A percentile compares a stretch with the other conserved stretches of the same genome.
Evolutionary conservation across 2,329 filamentous ascomycete species (phyloP).

Genomic region (Pseudogymnoascus sp.): DNA sequence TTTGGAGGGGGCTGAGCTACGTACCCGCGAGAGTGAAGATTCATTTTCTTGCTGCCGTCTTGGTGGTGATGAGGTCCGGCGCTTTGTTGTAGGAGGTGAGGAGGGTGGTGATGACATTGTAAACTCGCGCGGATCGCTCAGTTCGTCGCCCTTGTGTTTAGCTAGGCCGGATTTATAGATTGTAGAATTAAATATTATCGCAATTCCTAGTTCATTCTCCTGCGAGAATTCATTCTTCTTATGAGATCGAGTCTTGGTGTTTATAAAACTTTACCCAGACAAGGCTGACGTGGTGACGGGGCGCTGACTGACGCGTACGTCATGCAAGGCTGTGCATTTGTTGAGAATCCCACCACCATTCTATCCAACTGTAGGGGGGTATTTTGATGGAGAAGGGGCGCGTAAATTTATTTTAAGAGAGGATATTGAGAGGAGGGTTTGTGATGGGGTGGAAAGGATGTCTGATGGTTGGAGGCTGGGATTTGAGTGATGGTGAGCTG

Average conservation of each 20-base stretch:
- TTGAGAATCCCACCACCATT: not conserved
- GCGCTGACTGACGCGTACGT: not conserved
- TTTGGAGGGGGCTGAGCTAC: no score
- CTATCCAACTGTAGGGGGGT: not conserved
- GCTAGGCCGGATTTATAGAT: not conserved
- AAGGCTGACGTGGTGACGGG: not conserved
- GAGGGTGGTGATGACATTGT: not conserved
- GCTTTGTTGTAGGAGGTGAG: not conserved
- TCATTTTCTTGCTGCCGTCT: not conserved
- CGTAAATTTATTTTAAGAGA: not conserved
- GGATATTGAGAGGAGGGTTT: not conserved
- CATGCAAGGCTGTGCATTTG: constrained; percentile 2
- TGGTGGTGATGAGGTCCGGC: not conserved
- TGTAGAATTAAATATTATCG: not conserved
- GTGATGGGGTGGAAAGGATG: not conserved
- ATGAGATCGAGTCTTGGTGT: not conserved
- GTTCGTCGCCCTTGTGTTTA: not conserved
- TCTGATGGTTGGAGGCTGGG: not conserved
- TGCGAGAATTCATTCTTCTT: not conserved
- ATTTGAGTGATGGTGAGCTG: not conserved
- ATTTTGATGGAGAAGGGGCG: not conserved
- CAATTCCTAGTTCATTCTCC: not conserved
- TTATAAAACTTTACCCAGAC: not conserved
- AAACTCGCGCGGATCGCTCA: not conserved
- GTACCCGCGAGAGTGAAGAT: not conserved